A percentile compares a stretch with the other conserved stretches of the same genome.
phyloP scores from a whole-genome alignment of 345 rosid species.

The Melaleuca quinquenervia region DNA sequence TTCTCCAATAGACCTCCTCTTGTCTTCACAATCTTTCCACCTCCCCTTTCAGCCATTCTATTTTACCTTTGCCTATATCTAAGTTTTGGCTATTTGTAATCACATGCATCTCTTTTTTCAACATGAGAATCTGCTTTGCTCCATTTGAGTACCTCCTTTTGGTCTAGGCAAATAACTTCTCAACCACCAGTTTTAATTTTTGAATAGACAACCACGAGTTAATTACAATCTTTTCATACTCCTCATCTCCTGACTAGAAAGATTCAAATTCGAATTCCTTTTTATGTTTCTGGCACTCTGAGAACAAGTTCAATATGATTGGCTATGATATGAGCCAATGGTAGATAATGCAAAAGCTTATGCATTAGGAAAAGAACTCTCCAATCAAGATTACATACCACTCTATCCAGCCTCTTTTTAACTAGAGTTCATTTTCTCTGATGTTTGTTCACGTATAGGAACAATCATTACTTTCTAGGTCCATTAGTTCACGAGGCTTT shows the following conservation, averaged over 20 bases:
- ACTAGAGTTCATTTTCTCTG: neutral
- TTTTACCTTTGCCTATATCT: no score
- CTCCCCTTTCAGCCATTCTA: no score
- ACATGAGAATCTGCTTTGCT: no score
- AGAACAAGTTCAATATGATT: neutral
- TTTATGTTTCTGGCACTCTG: accelerated
- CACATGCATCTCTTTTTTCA: no score
- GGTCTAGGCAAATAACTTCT: no score
- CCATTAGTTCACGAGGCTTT: neutral
- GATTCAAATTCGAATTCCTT: neutral
- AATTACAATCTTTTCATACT: no score
- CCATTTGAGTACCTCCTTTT: no score
- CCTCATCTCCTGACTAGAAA: neutral
- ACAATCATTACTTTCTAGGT: no score
- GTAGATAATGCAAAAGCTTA: neutral
- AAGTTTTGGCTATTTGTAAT: no score
- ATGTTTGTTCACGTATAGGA: neutral
- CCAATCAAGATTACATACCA: neutral
- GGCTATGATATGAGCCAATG: neutral
- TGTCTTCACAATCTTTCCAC: no score
- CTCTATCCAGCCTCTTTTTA: neutral
- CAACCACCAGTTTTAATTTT: neutral
- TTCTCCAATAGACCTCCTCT: no score
- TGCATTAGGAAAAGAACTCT: neutral
- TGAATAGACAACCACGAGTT: neutral